Evolutionary conservation across 2,329 filamentous ascomycete species (phyloP), one percentile per base, ranked within the genome.

Genomic region (Colletotrichum simmondsii): DNA sequence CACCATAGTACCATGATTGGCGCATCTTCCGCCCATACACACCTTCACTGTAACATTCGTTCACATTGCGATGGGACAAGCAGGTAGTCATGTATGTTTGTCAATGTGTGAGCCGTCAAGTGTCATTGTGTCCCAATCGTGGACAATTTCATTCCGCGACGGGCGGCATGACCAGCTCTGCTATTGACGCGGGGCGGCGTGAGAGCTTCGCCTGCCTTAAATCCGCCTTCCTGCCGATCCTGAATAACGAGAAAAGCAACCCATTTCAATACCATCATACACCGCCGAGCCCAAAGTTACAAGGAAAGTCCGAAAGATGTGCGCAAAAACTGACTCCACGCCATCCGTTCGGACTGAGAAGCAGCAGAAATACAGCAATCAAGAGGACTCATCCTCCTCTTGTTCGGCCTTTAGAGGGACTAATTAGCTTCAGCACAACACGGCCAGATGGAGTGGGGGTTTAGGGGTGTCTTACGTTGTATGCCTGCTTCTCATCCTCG

Each of bases 401-500:
- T 86, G 89, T 74, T 86, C 88, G 80, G 89, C 89, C 88, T 92
- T 82, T 28, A 73, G 60, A 78, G 80, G 70, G 71, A 71, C 37
- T 73, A 63, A 76, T 82, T 79, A 83, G 82, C 75, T 66, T 75
- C 57, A 70, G 72, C 42, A 67, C 46, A 8, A 65, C 7, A 66
- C 67, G 60, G 37, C 52, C n/a, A 58, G 8, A 6, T 42, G 14
- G 59, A n/a, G 32, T 35, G 30, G 24, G 28, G 28, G 46, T 7
- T 19, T 12, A 28, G 37, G 56, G 14, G 59, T 16, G 4, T 86
- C 92, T 88, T 88, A 97, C 95, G 81, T 95, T 92, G 89, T 97
- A 99, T 77, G 91, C 94, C 77, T 93, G 92, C 91, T 99, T 99
- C 91, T 98, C 95, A 78, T 98, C 94, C 85, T 98, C 96, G 83